Evolutionary conservation across 1,284 basidiomycete species (phyloP).

Genomic region (Cerioporus squamosus): DNA sequence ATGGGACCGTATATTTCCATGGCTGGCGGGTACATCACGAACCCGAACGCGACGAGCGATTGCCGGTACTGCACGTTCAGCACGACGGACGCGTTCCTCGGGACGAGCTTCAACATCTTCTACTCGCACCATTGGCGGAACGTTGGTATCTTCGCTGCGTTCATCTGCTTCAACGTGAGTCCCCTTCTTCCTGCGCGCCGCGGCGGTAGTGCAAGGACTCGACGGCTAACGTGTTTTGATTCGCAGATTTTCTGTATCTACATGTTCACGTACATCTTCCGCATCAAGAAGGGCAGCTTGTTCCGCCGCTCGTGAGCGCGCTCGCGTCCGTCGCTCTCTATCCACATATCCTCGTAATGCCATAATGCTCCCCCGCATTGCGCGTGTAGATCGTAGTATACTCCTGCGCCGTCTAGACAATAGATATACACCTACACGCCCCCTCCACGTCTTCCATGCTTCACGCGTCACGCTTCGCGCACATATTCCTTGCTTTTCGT

Average conservation of each 20-base stretch:
- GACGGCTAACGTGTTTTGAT: not conserved
- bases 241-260: conserved; percentile 36
- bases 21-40: conserved; percentile 69
- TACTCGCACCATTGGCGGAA: conserved; percentile 66
- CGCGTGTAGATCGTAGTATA: no score
- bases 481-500: no score
- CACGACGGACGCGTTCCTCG: conserved; percentile 63
- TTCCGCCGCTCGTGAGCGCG: conserved; percentile 9
- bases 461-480: no score
- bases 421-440: no score
- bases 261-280: conserved; percentile 31
- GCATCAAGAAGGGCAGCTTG: conserved; percentile 20
- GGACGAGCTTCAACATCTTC: conserved; percentile 54
- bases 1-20: conserved; percentile 57
- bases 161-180: conserved; percentile 64
- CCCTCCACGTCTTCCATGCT: no score
- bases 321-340: not conserved
- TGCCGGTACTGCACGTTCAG: conserved; percentile 62
- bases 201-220: no score
- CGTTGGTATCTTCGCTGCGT: conserved; percentile 66
- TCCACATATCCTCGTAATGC: not conserved
- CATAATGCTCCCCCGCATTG: not conserved
- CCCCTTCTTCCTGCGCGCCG: not conserved
- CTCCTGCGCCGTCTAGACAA: no score
- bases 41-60: conserved; percentile 53